Percentiles rank a stretch among this genome's conserved stretches.
Conservation (phyloP, 305 asterid species). For the Coffea humblotiana region DNA sequence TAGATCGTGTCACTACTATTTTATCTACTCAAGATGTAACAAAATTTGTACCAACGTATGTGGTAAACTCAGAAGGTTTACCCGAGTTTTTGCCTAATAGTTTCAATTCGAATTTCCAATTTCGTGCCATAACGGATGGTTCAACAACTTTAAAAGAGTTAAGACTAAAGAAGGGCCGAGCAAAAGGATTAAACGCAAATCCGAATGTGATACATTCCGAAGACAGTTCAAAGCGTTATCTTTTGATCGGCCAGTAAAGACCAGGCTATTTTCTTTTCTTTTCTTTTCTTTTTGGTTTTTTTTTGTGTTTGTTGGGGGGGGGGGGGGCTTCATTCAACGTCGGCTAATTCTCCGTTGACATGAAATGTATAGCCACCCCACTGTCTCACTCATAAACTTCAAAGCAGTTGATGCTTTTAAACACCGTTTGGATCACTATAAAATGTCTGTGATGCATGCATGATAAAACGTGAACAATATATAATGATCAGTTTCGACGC, state of each 20-base stretch:
- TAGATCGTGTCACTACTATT: too few species aligned
- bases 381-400: background rate
- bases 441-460: background rate
- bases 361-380: background rate
- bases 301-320: too few species aligned
- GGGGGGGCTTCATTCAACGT: background rate
- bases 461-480: background rate
- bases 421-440: background rate
- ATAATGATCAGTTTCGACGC: background rate
- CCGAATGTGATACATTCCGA: too few species aligned
- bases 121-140: background rate
- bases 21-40: too few species aligned
- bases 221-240: too few species aligned
- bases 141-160: background rate
- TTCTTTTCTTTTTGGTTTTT: background rate
- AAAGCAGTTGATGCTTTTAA: background rate
- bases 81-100: too few species aligned
- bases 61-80: too few species aligned
- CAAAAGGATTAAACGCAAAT: too few species aligned
- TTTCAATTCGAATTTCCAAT: background rate
- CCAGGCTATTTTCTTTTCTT: background rate
- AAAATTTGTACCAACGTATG: too few species aligned
- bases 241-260: background rate
- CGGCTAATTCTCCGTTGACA: background rate
- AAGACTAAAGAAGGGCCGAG: background rate